These are phyloP conservation scores for Flaveria ramosissima DNA, from an alignment of 129 eudicot species.

Conservation along the genomic window DNA sequence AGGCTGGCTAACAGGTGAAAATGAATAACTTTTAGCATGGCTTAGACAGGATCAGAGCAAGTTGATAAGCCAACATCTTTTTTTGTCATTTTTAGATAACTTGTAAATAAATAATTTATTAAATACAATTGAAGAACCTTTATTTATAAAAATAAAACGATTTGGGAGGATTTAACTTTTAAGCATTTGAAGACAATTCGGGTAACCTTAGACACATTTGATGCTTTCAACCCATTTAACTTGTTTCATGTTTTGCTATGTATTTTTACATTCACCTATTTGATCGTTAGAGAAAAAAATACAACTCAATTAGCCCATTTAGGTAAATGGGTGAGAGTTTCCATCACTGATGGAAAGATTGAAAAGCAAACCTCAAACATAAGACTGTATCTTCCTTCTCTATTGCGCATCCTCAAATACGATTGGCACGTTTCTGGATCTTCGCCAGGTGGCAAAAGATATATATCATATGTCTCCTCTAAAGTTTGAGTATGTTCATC, in stretches of 20 bases:
- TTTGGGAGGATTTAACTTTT: not conserved
- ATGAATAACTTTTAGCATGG: too few species aligned
- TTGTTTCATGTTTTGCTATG: not conserved
- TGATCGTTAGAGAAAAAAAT: not conserved
- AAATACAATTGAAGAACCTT: not conserved
- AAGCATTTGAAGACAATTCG: not conserved
- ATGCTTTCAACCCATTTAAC: not conserved
- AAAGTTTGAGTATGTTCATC: constrained; percentile 38
- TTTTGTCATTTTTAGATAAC: not conserved
- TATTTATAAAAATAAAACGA: not conserved
- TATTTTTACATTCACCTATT: not conserved
- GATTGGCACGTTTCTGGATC: constrained; percentile 96
- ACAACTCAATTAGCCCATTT: not conserved
- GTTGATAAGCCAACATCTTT: not conserved
- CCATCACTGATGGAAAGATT: constrained; percentile 4
- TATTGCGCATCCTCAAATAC: constrained; percentile 90
- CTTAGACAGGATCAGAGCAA: not conserved
- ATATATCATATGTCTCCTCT: constrained; percentile 59
- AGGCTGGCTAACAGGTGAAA: constrained; percentile 6
- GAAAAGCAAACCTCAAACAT: constrained; percentile 86
- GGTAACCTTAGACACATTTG: constrained; percentile 2
- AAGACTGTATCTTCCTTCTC: constrained; percentile 93
- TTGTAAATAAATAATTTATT: not conserved
- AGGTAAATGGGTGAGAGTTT: not conserved
- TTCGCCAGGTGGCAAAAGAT: constrained; percentile 97